Percentiles rank a stretch among this genome's conserved stretches.
phyloP scores from a whole-genome alignment of 257 asterid genomes.

The Asclepias syriaca region DNA sequence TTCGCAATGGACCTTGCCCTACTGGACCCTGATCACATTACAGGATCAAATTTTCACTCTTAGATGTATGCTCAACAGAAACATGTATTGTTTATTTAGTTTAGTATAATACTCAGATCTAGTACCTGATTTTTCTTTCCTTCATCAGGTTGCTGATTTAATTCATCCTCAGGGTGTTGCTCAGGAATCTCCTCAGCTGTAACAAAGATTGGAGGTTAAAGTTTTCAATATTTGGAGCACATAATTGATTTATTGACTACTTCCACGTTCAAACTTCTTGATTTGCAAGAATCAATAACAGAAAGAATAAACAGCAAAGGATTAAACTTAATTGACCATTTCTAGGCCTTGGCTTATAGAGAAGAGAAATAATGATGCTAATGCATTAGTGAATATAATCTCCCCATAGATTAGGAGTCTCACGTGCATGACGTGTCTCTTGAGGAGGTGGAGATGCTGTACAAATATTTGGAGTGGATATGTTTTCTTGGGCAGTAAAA shows the following conservation, averaged over 20 bases:
- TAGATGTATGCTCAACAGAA: slow-evolving; percentile 16
- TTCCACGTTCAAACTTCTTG: slow-evolving; percentile 1
- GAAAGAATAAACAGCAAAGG: not conserved
- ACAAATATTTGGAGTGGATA: slow-evolving; percentile 45
- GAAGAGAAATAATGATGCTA: not conserved
- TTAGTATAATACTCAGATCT: slow-evolving; percentile 3
- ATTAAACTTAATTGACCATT: not conserved
- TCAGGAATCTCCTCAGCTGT: slow-evolving; percentile 63
- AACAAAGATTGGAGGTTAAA: slow-evolving; percentile 23
- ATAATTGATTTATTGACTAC: not conserved
- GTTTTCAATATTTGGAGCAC: slow-evolving; percentile 1
- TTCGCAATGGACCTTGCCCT: slow-evolving; percentile 36
- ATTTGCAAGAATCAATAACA: not conserved
- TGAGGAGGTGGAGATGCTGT: slow-evolving; percentile 66
- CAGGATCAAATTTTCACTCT: not conserved
- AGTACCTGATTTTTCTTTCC: slow-evolving; percentile 53
- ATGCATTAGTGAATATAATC: not conserved
- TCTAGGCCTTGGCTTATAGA: not conserved
- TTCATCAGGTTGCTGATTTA: slow-evolving; percentile 40
- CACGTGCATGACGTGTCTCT: slow-evolving; percentile 45
- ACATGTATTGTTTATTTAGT: not conserved
- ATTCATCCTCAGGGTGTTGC: slow-evolving; percentile 41
- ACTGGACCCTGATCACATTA: slow-evolving; percentile 27
- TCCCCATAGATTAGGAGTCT: slow-evolving; percentile 12
- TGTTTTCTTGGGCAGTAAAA: slow-evolving; percentile 47